A percentile compares a stretch with the other conserved stretches of the same genome.
These are phyloP conservation scores for Barnettozyma pratensis DNA, from an alignment of 805 yeast genomes.

Conservation along the genomic window DNA sequence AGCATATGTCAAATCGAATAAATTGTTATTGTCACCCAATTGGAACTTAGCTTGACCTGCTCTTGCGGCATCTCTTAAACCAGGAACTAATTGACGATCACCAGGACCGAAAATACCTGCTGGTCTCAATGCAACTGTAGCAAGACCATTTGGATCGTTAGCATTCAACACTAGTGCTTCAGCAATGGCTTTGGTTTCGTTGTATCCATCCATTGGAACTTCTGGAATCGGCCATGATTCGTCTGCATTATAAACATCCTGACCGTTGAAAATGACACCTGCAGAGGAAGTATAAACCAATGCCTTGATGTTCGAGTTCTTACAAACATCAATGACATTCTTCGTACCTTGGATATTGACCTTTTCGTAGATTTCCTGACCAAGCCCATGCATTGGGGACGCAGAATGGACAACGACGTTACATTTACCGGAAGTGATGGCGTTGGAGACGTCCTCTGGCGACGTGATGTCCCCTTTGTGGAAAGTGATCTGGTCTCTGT, in stretches of 20 bases:
- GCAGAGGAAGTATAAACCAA: constrained; percentile 95
- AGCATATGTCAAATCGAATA: constrained; percentile 97
- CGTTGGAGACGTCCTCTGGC: constrained; percentile 57
- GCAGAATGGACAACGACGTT: constrained; percentile 90
- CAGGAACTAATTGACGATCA: constrained; percentile 94
- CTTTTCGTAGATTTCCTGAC: constrained; percentile 75
- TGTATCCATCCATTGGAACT: constrained; percentile 93
- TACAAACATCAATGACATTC: constrained; percentile 63
- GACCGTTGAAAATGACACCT: constrained; percentile 96
- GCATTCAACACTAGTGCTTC: constrained; percentile 77
- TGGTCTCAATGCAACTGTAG: constrained; percentile 87
- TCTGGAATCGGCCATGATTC: constrained; percentile 92
- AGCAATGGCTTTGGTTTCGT: constrained; percentile 89
- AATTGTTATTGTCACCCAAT: constrained; percentile 87
- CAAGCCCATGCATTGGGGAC: constrained; percentile 89
- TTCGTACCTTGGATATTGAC: constrained; percentile 90
- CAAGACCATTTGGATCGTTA: constrained; percentile 51
- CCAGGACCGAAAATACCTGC: constrained; percentile 99
- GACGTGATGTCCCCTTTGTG: constrained; percentile 85
- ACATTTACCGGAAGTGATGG: constrained; percentile 55
- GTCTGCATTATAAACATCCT: constrained; percentile 84
- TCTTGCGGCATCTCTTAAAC: constrained; percentile 74
- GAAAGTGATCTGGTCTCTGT: constrained; percentile 48
- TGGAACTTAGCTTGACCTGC: constrained; percentile 89
- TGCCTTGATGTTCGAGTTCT: constrained; percentile 46